Conservation (phyloP, 306 rosid genomes). For the Amphicarpaea edgeworthii region DNA sequence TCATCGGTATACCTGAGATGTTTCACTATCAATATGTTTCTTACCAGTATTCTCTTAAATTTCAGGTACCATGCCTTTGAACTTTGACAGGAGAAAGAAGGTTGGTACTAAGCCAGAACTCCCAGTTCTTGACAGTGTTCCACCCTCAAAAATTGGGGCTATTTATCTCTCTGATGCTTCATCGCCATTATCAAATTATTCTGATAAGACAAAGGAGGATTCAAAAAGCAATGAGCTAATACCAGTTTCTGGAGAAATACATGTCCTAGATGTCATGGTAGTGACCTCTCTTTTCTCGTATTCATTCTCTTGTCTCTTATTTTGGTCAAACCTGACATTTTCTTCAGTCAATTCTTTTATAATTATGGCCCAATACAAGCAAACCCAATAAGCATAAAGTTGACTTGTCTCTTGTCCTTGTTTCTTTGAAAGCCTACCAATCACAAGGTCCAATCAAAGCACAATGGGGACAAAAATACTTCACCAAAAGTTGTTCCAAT, state of each 20-base stretch:
- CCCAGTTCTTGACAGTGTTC: slow-evolving; percentile 64
- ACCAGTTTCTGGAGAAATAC: slow-evolving; percentile 55
- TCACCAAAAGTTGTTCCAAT: slow-evolving; percentile 48
- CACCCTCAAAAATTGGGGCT: slow-evolving; percentile 56
- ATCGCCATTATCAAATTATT: slow-evolving; percentile 53
- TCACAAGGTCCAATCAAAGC: slow-evolving; percentile 51
- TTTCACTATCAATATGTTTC: slow-evolving; percentile 33
- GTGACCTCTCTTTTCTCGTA: slow-evolving; percentile 32
- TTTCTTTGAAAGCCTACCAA: slow-evolving; percentile 57
- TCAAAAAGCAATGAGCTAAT: slow-evolving; percentile 49
- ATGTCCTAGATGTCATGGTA: slow-evolving; percentile 51
- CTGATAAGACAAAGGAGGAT: slow-evolving; percentile 56
- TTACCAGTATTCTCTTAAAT: slow-evolving; percentile 41
- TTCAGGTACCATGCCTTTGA: slow-evolving; percentile 64
- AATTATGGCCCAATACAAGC: neutral
- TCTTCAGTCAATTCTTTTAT: neutral
- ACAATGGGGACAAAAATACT: slow-evolving; percentile 43
- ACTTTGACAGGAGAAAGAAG: slow-evolving; percentile 62
- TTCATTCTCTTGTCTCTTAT: neutral
- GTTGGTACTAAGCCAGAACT: slow-evolving; percentile 68
- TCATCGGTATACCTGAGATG: neutral
- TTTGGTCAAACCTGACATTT: neutral
- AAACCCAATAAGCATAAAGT: slow-evolving; percentile 1
- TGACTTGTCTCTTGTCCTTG: slow-evolving; percentile 35
- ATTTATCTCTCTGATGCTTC: slow-evolving; percentile 63